Percentiles rank a stretch among this genome's conserved stretches.
phyloP scores from a whole-genome alignment of 2,329 filamentous ascomycete species.

The Xylaria sp. region DNA sequence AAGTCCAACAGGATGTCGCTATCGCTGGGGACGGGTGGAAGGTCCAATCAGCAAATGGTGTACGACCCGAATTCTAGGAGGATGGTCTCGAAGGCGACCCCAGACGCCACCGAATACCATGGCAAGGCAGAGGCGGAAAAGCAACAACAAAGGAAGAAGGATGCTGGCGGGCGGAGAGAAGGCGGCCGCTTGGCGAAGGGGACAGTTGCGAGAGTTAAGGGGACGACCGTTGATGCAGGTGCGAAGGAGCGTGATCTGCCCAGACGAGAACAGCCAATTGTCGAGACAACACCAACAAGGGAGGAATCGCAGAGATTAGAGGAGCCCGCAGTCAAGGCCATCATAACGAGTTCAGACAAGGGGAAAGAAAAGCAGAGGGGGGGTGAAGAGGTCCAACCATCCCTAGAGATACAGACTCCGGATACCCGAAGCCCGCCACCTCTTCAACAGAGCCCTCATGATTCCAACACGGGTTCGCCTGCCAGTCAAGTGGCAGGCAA shows the following conservation, averaged over 20 bases:
- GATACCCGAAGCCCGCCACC: slow-evolving; percentile 1
- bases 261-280: slow-evolving; percentile 21
- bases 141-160: slow-evolving; percentile 46
- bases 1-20: slow-evolving; percentile 30
- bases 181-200: slow-evolving; percentile 55
- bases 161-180: slow-evolving; percentile 38
- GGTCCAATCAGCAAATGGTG: slow-evolving; percentile 46
- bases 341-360: slow-evolving; percentile 24
- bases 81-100: slow-evolving; percentile 53
- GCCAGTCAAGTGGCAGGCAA: slow-evolving; percentile 33
- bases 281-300: slow-evolving; percentile 9
- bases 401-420: slow-evolving; percentile 1
- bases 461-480: not conserved
- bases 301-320: slow-evolving; percentile 21
- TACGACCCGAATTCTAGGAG: slow-evolving; percentile 69
- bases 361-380: slow-evolving; percentile 8
- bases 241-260: slow-evolving; percentile 23
- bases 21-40: slow-evolving; percentile 19
- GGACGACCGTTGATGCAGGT: slow-evolving; percentile 47
- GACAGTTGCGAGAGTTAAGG: slow-evolving; percentile 55
- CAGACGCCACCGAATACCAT: slow-evolving; percentile 44
- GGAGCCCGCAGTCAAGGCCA: slow-evolving; percentile 26
- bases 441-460: not conserved
- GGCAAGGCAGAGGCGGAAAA: slow-evolving; percentile 45
- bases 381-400: not conserved